A percentile compares a stretch with the other conserved stretches of the same genome.
phyloP scores from a whole-genome alignment of 208 protist species.

The Crithidia mellificae region DNA sequence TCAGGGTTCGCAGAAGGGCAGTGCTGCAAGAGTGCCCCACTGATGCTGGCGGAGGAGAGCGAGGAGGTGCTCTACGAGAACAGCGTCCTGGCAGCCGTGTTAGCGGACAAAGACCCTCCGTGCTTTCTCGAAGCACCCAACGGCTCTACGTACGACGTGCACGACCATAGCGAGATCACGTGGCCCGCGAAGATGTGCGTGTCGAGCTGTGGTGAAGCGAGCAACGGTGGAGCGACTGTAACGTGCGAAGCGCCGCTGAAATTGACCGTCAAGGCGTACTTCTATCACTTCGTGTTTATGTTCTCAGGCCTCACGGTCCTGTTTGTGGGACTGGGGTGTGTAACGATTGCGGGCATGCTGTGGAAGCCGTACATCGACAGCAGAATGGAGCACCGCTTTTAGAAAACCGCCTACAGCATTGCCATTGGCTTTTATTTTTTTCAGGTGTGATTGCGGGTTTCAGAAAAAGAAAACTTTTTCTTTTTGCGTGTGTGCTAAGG shows the following conservation, averaged over 20 bases:
- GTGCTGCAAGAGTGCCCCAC: conserved; percentile 46
- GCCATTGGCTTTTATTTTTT: neutral
- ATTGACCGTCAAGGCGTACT: conserved; percentile 10
- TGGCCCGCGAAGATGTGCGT: conserved; percentile 45
- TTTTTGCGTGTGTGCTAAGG: no score
- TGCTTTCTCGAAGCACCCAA: conserved; percentile 45
- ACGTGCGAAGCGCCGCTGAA: conserved; percentile 25
- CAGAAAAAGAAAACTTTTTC: no score
- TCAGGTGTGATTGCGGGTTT: no score
- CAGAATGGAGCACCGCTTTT: conserved; percentile 24
- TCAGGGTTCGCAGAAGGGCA: conserved; percentile 41
- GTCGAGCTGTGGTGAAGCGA: conserved; percentile 22
- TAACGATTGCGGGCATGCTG: conserved; percentile 10
- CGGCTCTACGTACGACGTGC: conserved; percentile 43
- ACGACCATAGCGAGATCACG: conserved; percentile 19
- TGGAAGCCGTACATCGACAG: conserved; percentile 16
- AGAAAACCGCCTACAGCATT: neutral
- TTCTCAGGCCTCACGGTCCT: conserved; percentile 1
- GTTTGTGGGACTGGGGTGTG: conserved; percentile 1
- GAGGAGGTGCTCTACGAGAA: no score
- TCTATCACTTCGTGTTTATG: conserved; percentile 6
- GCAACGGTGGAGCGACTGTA: neutral
- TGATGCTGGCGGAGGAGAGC: neutral
- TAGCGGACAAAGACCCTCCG: neutral
- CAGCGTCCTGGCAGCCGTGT: no score